Percentiles rank a stretch among this genome's conserved stretches.
These are phyloP conservation scores for Hericium rajendrae DNA, from an alignment of 768 basidiomycete genomes.

Conservation along the genomic window DNA sequence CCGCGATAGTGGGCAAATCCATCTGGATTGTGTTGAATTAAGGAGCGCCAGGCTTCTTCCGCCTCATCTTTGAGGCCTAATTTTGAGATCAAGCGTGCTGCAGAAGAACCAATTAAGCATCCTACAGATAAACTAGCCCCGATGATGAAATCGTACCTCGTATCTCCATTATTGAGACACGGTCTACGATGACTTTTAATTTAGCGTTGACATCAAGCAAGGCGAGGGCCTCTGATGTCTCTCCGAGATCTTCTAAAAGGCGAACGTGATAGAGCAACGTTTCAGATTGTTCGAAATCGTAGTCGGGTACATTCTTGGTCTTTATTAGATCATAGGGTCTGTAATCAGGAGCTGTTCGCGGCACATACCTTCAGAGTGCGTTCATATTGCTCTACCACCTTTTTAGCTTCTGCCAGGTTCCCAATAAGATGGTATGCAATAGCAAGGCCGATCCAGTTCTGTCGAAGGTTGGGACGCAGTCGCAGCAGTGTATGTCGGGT, in stretches of 20 bases:
- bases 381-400: constrained; percentile 66
- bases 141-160: constrained; percentile 37
- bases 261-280: constrained; percentile 67
- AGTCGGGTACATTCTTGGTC: constrained; percentile 58
- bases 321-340: constrained; percentile 3
- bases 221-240: constrained; percentile 47
- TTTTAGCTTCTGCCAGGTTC: constrained; percentile 58
- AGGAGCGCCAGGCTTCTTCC: constrained; percentile 65
- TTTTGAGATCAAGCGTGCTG: constrained; percentile 74
- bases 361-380: constrained; percentile 57
- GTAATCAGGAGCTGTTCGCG: background rate
- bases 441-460: constrained; percentile 85
- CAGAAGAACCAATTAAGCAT: background rate
- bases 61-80: constrained; percentile 57
- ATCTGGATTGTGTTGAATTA: constrained; percentile 84
- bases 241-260: constrained; percentile 64
- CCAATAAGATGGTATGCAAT: constrained; percentile 83
- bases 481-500: constrained; percentile 75
- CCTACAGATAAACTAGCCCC: background rate
- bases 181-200: constrained; percentile 60
- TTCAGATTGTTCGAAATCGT: constrained; percentile 81
- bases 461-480: constrained; percentile 71
- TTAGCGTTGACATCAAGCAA: constrained; percentile 59
- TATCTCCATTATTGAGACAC: constrained; percentile 54
- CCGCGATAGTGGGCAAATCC: constrained; percentile 71